Conservation (phyloP, 2,329 filamentous ascomycete genomes). For the Pyricularia sp. region DNA sequence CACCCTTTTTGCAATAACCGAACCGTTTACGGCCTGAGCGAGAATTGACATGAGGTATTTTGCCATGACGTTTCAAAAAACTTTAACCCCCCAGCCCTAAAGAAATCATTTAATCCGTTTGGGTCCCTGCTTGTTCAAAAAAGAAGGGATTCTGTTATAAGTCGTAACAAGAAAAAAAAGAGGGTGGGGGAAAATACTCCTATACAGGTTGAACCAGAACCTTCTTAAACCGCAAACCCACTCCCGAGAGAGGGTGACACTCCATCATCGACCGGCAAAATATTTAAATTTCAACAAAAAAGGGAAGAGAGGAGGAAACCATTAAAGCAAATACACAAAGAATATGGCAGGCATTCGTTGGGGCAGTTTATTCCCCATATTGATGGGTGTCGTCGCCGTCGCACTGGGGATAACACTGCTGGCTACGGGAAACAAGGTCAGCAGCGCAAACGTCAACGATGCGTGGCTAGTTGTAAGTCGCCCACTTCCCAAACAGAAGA, state of each 20-base stretch:
- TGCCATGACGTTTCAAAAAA: background rate
- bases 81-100: background rate
- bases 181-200: background rate
- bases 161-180: too few relatives aligned
- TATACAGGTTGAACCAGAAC: too few relatives aligned
- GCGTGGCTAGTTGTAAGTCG: conserved; percentile 1
- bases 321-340: too few relatives aligned
- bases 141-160: too few relatives aligned
- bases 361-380: background rate
- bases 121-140: too few relatives aligned
- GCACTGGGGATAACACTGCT: conserved; percentile 3
- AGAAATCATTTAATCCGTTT: background rate
- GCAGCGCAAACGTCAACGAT: background rate
- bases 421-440: background rate
- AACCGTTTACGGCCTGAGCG: background rate
- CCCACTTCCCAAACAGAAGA: background rate
- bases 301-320: background rate
- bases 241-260: background rate
- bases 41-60: background rate
- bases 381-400: conserved; percentile 5
- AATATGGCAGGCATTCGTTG: conserved; percentile 1
- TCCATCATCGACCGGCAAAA: background rate
- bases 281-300: too few relatives aligned
- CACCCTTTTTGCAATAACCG: background rate
- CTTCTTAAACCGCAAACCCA: too few relatives aligned